Evolutionary conservation across 306 rosid genomes (phyloP), one percentile per base, ranked within the genome.

Genomic region (Vigna hirtella): DNA sequence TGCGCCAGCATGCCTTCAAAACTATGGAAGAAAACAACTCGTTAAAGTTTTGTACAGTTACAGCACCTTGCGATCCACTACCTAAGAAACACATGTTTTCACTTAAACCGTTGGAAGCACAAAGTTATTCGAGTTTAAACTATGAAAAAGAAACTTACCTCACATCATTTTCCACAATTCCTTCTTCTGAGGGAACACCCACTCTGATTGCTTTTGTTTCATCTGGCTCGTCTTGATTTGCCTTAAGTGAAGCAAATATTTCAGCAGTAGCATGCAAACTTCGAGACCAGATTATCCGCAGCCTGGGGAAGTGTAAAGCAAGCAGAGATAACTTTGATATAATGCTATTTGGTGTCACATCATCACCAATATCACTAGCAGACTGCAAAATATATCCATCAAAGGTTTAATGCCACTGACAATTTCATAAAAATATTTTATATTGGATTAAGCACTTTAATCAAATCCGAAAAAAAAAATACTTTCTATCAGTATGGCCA

Each of bases 171-270:
- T 95, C 98, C 72, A 95, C 88, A 49, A 92, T 87, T 32, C 98
- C 98, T 58, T 92, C 98, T 84, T 92, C 98, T 32, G 98, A 91
- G 56, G 98, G 98, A 52, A 95, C 97, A 70, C 98, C 98, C 63
- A 95, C 98, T 85, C 97, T 90, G 56, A 87, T 85, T 63, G 97
- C 98, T 80, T 88, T 94, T 48, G 87, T 75, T 81, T 88, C 96
- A 9, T 92, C 98, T 14, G 98, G 98, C 89, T 92, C 97, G 34
- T 92, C 98, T 83, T 95, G 97, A 84, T 95, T 95, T 75, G 98
- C 92, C 83, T 92, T 92, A 48, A 95, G 90, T 11, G 93, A 79
- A 68, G 97, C 84, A 80, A 92, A 95, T 87, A 92, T 95, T 77
- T 92, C 97, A 58, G 98, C 92, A 72, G 98, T 92, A 15, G 98